phyloP scores from a whole-genome alignment of 2,329 filamentous ascomycete species.

The Didymella sp. region DNA sequence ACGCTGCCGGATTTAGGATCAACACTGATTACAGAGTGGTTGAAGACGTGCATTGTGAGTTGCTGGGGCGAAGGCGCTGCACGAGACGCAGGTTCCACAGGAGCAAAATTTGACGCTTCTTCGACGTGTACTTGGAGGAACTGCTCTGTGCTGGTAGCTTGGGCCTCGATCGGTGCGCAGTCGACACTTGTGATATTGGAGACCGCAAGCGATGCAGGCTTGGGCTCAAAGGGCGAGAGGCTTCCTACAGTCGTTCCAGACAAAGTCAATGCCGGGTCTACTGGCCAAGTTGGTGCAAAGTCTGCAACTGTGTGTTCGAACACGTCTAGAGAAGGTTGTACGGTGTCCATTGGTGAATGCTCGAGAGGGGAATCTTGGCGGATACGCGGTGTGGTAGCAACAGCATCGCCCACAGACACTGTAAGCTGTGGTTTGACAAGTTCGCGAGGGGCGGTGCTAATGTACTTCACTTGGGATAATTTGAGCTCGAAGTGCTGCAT shows the following conservation, averaged over 20 bases:
- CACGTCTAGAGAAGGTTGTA: neutral
- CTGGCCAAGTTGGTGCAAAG: neutral
- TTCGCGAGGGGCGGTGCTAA: neutral
- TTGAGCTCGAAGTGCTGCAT: neutral
- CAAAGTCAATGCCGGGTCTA: neutral
- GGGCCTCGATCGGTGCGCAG: neutral
- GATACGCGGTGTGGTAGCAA: neutral
- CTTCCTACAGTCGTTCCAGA: neutral
- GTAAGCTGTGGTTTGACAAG: neutral
- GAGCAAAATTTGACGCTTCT: neutral
- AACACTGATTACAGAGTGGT: neutral
- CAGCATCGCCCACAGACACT: neutral
- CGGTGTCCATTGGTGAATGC: neutral
- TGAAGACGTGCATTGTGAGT: neutral
- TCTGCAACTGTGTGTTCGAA: neutral
- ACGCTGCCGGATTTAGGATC: neutral
- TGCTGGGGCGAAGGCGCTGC: neutral
- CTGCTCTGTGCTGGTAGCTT: no score
- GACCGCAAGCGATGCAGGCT: neutral
- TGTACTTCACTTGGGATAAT: neutral
- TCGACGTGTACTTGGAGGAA: neutral
- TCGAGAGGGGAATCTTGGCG: neutral
- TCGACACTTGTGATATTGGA: neutral
- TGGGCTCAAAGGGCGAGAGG: neutral
- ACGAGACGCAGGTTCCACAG: neutral